Evolutionary conservation across 805 yeast species (phyloP).

Genomic region (Tanozyma kutaoensis): DNA sequence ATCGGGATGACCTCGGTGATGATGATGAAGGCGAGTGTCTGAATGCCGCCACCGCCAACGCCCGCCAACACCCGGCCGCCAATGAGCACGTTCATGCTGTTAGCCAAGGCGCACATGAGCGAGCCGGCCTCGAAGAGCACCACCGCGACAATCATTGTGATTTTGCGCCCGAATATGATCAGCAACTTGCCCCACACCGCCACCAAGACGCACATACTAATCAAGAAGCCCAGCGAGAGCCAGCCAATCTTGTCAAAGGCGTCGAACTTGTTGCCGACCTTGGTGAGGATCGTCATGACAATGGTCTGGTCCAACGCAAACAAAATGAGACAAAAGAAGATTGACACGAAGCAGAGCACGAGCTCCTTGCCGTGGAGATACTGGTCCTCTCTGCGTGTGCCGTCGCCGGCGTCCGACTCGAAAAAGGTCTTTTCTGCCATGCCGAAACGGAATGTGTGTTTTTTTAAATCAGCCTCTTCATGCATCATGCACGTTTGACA

Average conservation of each 20-base stretch:
- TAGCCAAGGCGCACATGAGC: slow-evolving; percentile 40
- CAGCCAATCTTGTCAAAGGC: slow-evolving; percentile 43
- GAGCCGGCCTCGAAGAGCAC: slow-evolving; percentile 51
- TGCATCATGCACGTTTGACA: too few species aligned
- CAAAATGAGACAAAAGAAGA: slow-evolving; percentile 17
- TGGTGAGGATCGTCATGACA: slow-evolving; percentile 34
- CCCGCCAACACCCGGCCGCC: slow-evolving; percentile 40
- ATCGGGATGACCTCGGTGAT: slow-evolving; percentile 15
- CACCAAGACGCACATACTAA: slow-evolving; percentile 39
- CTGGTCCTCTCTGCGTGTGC: slow-evolving; percentile 22
- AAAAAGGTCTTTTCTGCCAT: too few species aligned
- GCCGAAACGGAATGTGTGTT: too few species aligned
- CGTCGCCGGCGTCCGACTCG: slow-evolving; percentile 31
- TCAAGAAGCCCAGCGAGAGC: slow-evolving; percentile 41
- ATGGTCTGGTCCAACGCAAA: slow-evolving; percentile 51
- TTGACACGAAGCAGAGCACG: slow-evolving; percentile 10
- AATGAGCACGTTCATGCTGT: slow-evolving; percentile 44
- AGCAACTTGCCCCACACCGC: slow-evolving; percentile 48
- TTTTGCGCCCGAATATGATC: slow-evolving; percentile 44
- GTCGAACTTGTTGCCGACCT: slow-evolving; percentile 35
- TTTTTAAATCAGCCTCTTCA: too few species aligned
- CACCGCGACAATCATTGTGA: slow-evolving; percentile 33
- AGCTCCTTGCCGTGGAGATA: slow-evolving; percentile 2
- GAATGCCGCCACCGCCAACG: slow-evolving; percentile 24
- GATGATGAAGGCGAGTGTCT: slow-evolving; percentile 14